Conservation (phyloP, 2,329 filamentous ascomycete genomes). For the Phaeophleospora eucalypticola region DNA sequence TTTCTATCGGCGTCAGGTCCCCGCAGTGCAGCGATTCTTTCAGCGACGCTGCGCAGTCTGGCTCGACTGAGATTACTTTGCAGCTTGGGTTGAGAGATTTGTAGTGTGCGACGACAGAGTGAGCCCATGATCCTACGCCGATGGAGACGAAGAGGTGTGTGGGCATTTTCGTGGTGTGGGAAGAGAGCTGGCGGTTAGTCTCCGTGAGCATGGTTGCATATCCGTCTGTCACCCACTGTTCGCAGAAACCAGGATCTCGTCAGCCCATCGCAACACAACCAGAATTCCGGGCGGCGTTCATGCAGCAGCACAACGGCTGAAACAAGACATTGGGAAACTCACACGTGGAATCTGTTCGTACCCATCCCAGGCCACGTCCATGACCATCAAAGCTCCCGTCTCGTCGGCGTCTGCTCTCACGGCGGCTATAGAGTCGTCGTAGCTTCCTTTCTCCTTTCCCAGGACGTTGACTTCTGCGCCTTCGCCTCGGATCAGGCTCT, state of each 20-base stretch:
- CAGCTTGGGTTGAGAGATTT: conserved; percentile 41
- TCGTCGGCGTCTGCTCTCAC: conserved; percentile 41
- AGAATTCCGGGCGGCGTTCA: too few species aligned
- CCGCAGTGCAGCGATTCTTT: conserved; percentile 51
- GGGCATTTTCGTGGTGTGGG: conserved; percentile 21
- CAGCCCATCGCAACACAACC: background rate
- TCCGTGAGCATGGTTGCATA: conserved; percentile 71
- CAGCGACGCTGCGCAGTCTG: conserved; percentile 60
- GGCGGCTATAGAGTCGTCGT: conserved; percentile 61
- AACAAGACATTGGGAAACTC: conserved; percentile 9
- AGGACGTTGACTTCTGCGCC: conserved; percentile 57
- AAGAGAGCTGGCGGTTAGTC: conserved; percentile 57
- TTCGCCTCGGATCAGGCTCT: conserved; percentile 55
- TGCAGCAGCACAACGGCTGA: too few species aligned
- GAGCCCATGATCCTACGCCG: conserved; percentile 69
- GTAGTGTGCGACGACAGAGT: conserved; percentile 64
- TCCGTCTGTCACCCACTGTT: conserved; percentile 71
- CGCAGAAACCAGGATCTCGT: too few species aligned
- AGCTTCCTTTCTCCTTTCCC: conserved; percentile 48
- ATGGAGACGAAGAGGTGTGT: conserved; percentile 60
- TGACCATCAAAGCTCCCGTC: conserved; percentile 53
- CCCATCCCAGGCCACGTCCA: conserved; percentile 64
- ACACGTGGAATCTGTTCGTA: conserved; percentile 63
- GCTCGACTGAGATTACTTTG: conserved; percentile 64
- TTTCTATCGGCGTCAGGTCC: conserved; percentile 48